Conservation (phyloP, 495 filamentous ascomycete genomes). For the Tuber melanosporum region DNA sequence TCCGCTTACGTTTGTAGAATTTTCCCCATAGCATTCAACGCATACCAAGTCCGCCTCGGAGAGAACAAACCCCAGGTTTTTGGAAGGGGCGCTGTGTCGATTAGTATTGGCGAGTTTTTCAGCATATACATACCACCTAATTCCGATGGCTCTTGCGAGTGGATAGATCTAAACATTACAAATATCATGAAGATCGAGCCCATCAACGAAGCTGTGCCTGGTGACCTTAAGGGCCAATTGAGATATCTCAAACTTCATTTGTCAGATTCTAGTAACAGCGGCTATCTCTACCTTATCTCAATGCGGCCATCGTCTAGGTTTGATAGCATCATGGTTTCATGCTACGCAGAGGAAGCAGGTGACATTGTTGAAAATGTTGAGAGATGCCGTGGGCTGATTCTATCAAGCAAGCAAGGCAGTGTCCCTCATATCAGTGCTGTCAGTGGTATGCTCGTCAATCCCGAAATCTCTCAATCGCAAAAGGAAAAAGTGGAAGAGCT, state of each 20-base stretch:
- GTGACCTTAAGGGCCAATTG: constrained; percentile 21
- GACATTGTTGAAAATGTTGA: constrained; percentile 26
- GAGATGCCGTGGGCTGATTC: constrained; percentile 14
- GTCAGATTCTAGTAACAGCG: constrained; percentile 22
- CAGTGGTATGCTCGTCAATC: constrained; percentile 30
- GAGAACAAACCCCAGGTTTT: constrained; percentile 17
- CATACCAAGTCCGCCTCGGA: constrained; percentile 28
- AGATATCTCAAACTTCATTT: constrained; percentile 33
- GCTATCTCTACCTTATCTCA: constrained; percentile 35
- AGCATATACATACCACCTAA: constrained; percentile 38
- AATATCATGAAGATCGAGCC: constrained; percentile 31
- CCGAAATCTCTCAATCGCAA: constrained; percentile 16
- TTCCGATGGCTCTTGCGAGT: constrained; percentile 25
- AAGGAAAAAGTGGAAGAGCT: constrained; percentile 26
- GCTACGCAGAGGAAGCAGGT: constrained; percentile 21
- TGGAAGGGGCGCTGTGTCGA: constrained; percentile 19
- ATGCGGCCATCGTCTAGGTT: constrained; percentile 32
- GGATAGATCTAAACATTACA: constrained; percentile 32
- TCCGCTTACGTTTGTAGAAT: not conserved
- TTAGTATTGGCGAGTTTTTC: constrained; percentile 29
- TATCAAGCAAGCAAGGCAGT: constrained; percentile 5
- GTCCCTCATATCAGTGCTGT: constrained; percentile 16
- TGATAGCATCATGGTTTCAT: constrained; percentile 28
- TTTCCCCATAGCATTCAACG: constrained; percentile 28
- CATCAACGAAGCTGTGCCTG: constrained; percentile 12